A percentile compares a stretch with the other conserved stretches of the same genome.
Conservation (phyloP, 148 eudicot species). For the Rhododendron mucronatum region DNA sequence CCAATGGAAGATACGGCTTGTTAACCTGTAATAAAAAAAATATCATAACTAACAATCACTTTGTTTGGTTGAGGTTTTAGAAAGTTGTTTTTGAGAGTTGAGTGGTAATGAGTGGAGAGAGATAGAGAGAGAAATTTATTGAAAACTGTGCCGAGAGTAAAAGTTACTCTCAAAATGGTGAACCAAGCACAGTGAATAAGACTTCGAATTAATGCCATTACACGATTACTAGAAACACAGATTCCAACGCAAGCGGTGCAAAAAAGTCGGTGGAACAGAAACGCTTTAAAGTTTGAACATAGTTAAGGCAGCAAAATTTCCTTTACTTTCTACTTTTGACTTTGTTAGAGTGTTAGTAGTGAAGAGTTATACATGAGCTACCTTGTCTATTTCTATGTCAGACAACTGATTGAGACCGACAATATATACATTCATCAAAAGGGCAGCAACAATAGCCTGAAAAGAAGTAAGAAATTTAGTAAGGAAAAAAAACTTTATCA, state of each 20-base stretch:
- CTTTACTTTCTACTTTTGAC: neutral
- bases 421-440: conserved; percentile 91
- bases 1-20: conserved; percentile 96
- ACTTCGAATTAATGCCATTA: neutral
- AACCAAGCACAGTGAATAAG: too few species aligned
- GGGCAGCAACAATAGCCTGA: conserved; percentile 95
- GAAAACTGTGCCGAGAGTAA: too few species aligned
- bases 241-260: neutral
- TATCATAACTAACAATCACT: neutral
- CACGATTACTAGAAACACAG: neutral
- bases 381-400: conserved; percentile 98
- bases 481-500: neutral
- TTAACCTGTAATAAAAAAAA: conserved; percentile 57
- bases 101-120: too few species aligned
- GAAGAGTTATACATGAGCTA: conserved; percentile 13
- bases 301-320: neutral
- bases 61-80: too few species aligned
- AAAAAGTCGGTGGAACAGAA: neutral
- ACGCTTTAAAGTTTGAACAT: neutral
- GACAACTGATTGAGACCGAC: conserved; percentile 92
- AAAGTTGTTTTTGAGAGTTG: too few species aligned
- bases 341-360: neutral
- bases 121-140: too few species aligned
- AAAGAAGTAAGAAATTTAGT: conserved; percentile 13
- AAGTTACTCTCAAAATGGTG: too few species aligned